Percentiles rank a stretch among this genome's conserved stretches.
Conservation (phyloP, 768 basidiomycete species). For the Kwoniella mangroviensis region DNA sequence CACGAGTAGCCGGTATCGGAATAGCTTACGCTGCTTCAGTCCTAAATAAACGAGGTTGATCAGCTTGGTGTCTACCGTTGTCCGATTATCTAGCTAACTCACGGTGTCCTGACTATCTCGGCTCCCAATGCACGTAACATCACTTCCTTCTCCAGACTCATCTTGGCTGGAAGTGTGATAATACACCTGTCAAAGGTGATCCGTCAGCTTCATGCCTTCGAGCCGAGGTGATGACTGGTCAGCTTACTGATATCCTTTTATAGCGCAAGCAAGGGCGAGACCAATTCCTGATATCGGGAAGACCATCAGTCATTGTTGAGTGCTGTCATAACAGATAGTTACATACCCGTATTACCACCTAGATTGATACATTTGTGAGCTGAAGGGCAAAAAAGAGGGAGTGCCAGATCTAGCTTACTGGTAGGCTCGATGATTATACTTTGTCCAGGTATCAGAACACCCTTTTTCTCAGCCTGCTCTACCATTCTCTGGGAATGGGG, state of each 20-base stretch:
- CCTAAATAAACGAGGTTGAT: slow-evolving; percentile 20
- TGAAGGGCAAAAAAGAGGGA: neutral
- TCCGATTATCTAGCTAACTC: slow-evolving; percentile 58
- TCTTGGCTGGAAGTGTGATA: slow-evolving; percentile 80
- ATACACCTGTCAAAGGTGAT: slow-evolving; percentile 54
- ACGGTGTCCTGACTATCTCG: slow-evolving; percentile 91
- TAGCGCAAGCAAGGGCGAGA: slow-evolving; percentile 86
- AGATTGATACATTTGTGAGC: slow-evolving; percentile 46
- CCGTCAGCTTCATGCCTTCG: slow-evolving; percentile 61
- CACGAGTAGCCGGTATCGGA: neutral
- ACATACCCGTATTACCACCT: slow-evolving; percentile 86
- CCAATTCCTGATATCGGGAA: slow-evolving; percentile 71
- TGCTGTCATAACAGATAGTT: neutral
- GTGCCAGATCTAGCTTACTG: slow-evolving; percentile 21
- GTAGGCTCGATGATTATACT: slow-evolving; percentile 93
- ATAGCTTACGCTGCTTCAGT: slow-evolving; percentile 48
- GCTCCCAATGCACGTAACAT: slow-evolving; percentile 89
- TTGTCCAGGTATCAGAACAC: slow-evolving; percentile 77
- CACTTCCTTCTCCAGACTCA: slow-evolving; percentile 96
- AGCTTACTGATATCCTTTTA: slow-evolving; percentile 67
- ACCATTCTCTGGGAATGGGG: slow-evolving; percentile 72
- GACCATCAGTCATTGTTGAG: neutral
- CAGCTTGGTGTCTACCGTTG: neutral
- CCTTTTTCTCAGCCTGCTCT: slow-evolving; percentile 86
- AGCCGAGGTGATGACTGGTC: slow-evolving; percentile 68